A percentile compares a stretch with the other conserved stretches of the same genome.
These are phyloP conservation scores for Lactarius indigo DNA, from an alignment of 768 basidiomycete species.

Conservation along the genomic window DNA sequence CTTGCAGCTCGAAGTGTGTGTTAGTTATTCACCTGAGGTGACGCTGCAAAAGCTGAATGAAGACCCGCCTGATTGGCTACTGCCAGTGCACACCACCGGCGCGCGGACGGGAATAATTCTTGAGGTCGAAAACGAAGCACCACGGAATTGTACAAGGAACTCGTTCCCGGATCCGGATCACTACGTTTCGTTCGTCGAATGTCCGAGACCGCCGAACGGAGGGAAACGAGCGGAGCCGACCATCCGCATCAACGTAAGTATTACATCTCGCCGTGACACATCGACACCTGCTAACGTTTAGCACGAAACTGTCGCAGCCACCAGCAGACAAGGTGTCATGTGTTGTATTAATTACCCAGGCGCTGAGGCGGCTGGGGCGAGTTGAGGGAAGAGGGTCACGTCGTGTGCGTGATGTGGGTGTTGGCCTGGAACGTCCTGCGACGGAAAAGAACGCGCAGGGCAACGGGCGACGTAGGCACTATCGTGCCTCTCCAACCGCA, in stretches of 20 bases:
- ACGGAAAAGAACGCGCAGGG: background rate
- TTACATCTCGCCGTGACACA: background rate
- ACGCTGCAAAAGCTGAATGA: background rate
- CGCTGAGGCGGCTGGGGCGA: background rate
- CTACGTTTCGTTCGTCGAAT: background rate
- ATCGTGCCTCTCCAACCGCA: background rate
- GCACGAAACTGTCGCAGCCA: background rate
- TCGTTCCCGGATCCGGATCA: background rate
- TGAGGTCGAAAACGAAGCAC: background rate
- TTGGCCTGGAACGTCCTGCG: background rate
- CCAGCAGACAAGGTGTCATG: background rate
- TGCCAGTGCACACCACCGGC: background rate
- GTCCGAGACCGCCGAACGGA: background rate
- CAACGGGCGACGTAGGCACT: background rate
- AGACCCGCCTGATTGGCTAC: background rate
- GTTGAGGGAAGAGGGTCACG: background rate
- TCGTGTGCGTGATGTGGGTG: background rate
- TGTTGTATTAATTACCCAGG: background rate
- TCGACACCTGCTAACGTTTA: background rate
- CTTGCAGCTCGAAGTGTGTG: background rate
- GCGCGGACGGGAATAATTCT: background rate
- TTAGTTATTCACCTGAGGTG: background rate
- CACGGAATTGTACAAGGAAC: too few species aligned
- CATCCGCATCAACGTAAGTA: slow-evolving; percentile 9
- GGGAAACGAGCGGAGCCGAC: background rate